phyloP scores from a whole-genome alignment of 495 filamentous ascomycete genomes.

The Chlorociboria aeruginascens region DNA sequence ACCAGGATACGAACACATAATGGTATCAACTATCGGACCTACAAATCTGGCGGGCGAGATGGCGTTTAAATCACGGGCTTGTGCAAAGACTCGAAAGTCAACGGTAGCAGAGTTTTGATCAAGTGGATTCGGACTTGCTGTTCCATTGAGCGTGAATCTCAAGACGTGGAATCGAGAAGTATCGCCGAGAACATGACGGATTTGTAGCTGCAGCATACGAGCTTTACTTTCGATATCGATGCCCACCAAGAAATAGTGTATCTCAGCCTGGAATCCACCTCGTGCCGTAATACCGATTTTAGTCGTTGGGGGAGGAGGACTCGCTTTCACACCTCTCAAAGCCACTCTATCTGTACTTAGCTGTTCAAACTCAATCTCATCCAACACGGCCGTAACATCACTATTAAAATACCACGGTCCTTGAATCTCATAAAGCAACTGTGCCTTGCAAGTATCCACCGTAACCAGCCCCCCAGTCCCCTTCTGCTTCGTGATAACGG shows the following conservation, averaged over 20 bases:
- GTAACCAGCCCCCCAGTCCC: slow-evolving; percentile 21
- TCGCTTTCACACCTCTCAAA: slow-evolving; percentile 30
- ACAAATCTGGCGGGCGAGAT: slow-evolving; percentile 24
- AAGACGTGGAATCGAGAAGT: slow-evolving; percentile 7
- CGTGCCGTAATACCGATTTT: slow-evolving; percentile 9
- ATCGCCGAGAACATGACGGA: slow-evolving; percentile 8
- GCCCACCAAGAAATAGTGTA: slow-evolving; percentile 15
- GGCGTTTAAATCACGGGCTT: slow-evolving; percentile 25
- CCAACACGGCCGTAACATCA: slow-evolving; percentile 41
- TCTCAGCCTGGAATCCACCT: slow-evolving; percentile 13
- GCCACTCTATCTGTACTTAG: slow-evolving; percentile 31
- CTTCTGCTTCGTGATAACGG: slow-evolving; percentile 23
- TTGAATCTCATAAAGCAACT: slow-evolving; percentile 51
- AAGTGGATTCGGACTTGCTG: slow-evolving; percentile 16
- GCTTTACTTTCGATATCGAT: slow-evolving; percentile 19
- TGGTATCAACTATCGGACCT: slow-evolving; percentile 25
- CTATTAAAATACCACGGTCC: slow-evolving; percentile 46
- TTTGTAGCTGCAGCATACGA: slow-evolving; percentile 5
- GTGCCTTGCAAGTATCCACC: slow-evolving; percentile 38
- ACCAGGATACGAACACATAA: slow-evolving; percentile 27
- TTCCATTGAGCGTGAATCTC: slow-evolving; percentile 24
- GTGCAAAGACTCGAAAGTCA: slow-evolving; percentile 26
- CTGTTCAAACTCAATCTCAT: slow-evolving; percentile 34
- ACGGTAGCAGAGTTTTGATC: slow-evolving; percentile 27
- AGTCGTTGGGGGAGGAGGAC: slow-evolving; percentile 28